Base-by-base conservation (phyloP, 2,329 filamentous ascomycete species). In the Phoma sp. region DNA sequence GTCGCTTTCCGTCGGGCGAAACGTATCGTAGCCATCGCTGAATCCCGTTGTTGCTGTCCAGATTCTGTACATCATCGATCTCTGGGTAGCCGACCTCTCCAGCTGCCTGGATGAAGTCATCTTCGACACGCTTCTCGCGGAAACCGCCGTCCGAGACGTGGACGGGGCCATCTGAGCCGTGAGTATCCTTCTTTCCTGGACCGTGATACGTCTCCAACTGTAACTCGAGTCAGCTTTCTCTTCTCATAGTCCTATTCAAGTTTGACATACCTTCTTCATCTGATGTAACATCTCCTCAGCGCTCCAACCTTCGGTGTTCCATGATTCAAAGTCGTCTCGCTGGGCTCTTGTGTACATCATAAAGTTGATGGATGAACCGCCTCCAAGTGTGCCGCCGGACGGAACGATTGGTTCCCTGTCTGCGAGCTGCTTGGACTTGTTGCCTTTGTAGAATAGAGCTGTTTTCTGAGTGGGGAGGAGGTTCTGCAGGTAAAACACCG, bases 201-300 rank as follows among this genome's bases (percentile, higher is more conserved):
- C 80, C 79, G 58, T 84, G 79, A 51, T 83, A 87, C 0, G 82
- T 87, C 69, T 87, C 85, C 10, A 85, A 69, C 76, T 79, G 48
- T 8, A 25, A 9, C 9, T 41, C 5, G 41, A 48, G 32, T 58
- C 31, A 55, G 25, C n/a, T 21, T 38, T 6, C 27, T 7, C 12
- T 17, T 17, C 12, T n/a, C 1, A 8, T 6, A 10, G 12, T 3
- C 7, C 13, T 12, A 6, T 2, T 40, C 4, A 27, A 15, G 4
- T 44, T n/a, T 33, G 4, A 29, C 45, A 63, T 55, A 80, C 65
- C 78, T 85, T 86, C 48, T 80, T 84, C 55, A 84, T 68, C 55
- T 82, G 80, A 0, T 83, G 82, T 12, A 81, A 61, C 69, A 86
- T 75, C 6, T 84, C 82, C 9, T 83, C 75, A 5, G 78, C 74